These are phyloP conservation scores for Xylaria venustula DNA, from an alignment of 495 filamentous ascomycete genomes.

Conservation along the genomic window DNA sequence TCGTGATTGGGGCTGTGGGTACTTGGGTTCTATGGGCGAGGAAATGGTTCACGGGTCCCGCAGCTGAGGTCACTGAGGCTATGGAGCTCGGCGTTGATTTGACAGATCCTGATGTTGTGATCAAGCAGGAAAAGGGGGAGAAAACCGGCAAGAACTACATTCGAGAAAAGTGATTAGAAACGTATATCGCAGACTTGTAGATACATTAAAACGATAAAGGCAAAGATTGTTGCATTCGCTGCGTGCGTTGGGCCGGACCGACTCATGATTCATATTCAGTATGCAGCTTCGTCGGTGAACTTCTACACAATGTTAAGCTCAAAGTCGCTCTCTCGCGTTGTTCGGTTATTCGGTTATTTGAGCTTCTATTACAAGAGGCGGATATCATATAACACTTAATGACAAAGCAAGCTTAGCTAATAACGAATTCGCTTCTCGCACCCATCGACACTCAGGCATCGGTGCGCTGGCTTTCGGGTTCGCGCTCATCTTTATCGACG, in stretches of 20 bases:
- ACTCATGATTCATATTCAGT: background rate
- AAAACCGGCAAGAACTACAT: background rate
- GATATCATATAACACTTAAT: background rate
- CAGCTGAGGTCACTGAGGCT: slow-evolving; percentile 51
- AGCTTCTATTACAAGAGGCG: background rate
- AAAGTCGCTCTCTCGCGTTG: no score
- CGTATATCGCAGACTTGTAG: background rate
- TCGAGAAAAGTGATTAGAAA: slow-evolving; percentile 1
- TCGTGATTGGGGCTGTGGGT: slow-evolving; percentile 36
- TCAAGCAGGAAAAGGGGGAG: slow-evolving; percentile 33
- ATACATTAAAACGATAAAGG: background rate
- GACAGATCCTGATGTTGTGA: slow-evolving; percentile 48
- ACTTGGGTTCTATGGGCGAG: slow-evolving; percentile 44
- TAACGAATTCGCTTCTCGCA: background rate
- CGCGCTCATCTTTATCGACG: slow-evolving; percentile 38
- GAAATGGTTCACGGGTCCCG: slow-evolving; percentile 59
- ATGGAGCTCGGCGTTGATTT: slow-evolving; percentile 46
- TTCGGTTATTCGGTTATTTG: no score
- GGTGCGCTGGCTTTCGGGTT: slow-evolving; percentile 27
- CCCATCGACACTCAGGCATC: background rate
- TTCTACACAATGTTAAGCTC: background rate
- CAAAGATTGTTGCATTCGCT: background rate
- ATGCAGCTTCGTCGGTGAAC: no score
- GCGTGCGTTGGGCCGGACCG: background rate
- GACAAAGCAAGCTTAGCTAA: background rate